Evolutionary conservation across 441 rosid genomes (phyloP).

Genomic region (Brassica hybrid): DNA sequence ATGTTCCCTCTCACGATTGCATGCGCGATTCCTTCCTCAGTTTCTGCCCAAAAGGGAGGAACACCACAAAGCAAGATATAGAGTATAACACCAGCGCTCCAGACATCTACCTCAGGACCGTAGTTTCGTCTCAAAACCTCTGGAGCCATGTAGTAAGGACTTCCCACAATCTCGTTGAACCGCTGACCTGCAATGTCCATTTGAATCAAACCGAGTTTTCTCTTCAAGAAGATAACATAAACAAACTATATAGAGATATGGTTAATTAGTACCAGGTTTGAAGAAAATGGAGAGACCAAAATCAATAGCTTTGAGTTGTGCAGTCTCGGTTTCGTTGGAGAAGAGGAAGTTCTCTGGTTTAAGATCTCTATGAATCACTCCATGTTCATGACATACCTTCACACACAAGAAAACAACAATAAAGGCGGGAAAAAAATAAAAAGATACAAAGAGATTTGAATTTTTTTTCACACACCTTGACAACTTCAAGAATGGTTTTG

Average conservation of each 20-base stretch:
- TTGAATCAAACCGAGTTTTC: background rate
- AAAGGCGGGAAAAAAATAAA: background rate
- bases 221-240: background rate
- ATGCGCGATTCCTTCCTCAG: no score
- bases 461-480: conserved; percentile 59
- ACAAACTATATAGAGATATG: background rate
- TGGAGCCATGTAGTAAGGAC: conserved; percentile 98
- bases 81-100: no score
- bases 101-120: conserved; percentile 76
- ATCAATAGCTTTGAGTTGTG: conserved; percentile 80
- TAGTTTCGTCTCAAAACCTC: conserved; percentile 81
- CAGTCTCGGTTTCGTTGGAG: conserved; percentile 60
- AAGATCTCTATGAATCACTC: no score
- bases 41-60: no score
- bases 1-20: conserved; percentile 67
- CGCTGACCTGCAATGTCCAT: conserved; percentile 55
- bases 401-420: conserved; percentile 18
- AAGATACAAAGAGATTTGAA: background rate
- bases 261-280: conserved; percentile 56
- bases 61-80: no score
- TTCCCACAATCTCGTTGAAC: conserved; percentile 84
- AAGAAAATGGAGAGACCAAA: conserved; percentile 94
- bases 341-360: no score
- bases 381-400: no score
- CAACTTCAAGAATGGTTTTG: conserved; percentile 74